phyloP scores from a whole-genome alignment of 257 asterid genomes.

The Verbascum thapsus region DNA sequence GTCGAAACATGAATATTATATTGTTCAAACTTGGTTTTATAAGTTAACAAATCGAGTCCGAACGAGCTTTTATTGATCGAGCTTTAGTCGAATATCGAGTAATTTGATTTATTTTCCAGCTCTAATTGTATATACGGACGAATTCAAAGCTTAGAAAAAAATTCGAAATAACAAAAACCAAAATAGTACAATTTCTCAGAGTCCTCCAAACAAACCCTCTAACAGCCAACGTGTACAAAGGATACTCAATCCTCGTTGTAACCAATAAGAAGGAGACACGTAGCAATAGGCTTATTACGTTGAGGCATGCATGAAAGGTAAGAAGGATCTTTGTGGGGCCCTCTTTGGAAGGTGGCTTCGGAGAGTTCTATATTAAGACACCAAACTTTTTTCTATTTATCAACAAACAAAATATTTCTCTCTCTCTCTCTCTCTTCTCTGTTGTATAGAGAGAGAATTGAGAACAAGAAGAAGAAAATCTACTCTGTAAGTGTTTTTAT shows the following conservation, averaged over 20 bases:
- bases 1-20: no score
- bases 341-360: neutral
- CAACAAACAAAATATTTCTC: neutral
- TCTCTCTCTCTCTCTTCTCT: no score
- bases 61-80: no score
- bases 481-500: slow-evolving; percentile 26
- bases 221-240: neutral
- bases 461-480: slow-evolving; percentile 1
- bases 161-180: no score
- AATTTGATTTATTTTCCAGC: no score
- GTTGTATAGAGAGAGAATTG: neutral
- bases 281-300: slow-evolving; percentile 27
- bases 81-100: no score
- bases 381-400: neutral
- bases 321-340: neutral
- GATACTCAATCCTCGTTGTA: slow-evolving; percentile 1
- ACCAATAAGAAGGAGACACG: slow-evolving; percentile 19
- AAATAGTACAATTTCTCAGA: no score
- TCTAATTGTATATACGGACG: no score
- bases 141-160: no score
- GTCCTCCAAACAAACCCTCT: slow-evolving; percentile 15
- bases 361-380: slow-evolving; percentile 24
- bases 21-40: no score
- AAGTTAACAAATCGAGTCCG: no score
- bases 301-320: slow-evolving; percentile 37